Evolutionary conservation across 805 yeast species (phyloP).

Genomic region (Kazachstania psychrophila): DNA sequence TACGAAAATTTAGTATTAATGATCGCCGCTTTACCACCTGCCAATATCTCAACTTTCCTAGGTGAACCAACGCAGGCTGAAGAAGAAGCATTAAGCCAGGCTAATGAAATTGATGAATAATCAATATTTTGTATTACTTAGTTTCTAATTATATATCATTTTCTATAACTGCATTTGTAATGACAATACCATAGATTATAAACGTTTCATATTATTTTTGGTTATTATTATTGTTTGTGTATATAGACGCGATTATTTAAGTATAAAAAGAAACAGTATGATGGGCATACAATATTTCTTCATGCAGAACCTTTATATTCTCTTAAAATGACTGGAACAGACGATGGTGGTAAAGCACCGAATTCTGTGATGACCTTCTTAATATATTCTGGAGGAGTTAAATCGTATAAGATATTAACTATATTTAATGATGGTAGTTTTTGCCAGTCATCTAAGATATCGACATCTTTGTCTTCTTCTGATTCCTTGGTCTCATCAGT

Average conservation of each 20-base stretch:
- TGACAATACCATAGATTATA: no score
- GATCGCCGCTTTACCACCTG: conserved; percentile 87
- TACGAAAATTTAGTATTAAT: conserved; percentile 78
- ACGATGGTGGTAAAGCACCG: conserved; percentile 95
- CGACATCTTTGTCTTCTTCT: conserved; percentile 18
- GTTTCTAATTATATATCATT: no score
- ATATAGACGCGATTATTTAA: no score
- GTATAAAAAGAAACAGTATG: background rate
- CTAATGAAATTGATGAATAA: conserved; percentile 26
- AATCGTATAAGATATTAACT: conserved; percentile 81
- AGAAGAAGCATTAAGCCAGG: conserved; percentile 10
- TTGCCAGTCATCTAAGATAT: conserved; percentile 56
- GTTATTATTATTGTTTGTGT: no score
- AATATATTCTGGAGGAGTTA: conserved; percentile 88
- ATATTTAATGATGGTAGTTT: conserved; percentile 54
- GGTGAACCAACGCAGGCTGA: conserved; percentile 10
- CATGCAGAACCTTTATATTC: conserved; percentile 59
- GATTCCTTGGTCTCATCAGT: background rate
- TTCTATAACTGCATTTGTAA: no score
- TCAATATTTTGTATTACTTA: no score
- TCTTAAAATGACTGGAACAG: conserved; percentile 92
- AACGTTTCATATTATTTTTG: no score
- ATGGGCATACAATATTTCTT: background rate
- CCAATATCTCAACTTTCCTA: conserved; percentile 33
- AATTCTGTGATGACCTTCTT: conserved; percentile 93